Evolutionary conservation across 495 filamentous ascomycete species (phyloP), one percentile per base, ranked within the genome.

Genomic region (Lentithecium fluviatile): DNA sequence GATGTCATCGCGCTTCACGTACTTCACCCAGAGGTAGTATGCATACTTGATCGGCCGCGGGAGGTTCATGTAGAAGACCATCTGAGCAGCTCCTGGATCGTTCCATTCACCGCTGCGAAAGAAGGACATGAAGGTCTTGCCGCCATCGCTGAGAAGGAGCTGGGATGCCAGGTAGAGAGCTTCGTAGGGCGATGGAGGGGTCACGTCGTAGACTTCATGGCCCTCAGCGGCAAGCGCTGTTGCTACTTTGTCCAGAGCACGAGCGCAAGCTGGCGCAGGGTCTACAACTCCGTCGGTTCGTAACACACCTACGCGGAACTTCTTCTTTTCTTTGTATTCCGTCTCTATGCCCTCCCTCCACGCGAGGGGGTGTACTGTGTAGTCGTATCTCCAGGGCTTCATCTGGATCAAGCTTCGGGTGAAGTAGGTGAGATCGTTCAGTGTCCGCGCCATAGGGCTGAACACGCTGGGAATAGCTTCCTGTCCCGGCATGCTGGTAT

Each of bases 381-480:
- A 82, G 65, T 97, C 94, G 69, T 96, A 96, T 61, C 82, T 85
- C 94, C 94, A 98, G 0, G 92, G 92, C 75, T 89, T 74, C 90
- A 95, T 95, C 19, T 81, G 75, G 38, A 96, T 78, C 38, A 96
- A 75, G 21, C 84, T 82, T 40, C 82, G 81, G n/a, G 88, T 85
- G 71, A 98, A 96, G 73, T 95, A 96, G 15, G 79, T 80, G 34
- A 98, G 74, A 69, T 98, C 93, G 40, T 82, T 83, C 68, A 97
- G 73, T 1, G 94, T 96, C 56, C 91, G 82, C 11, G 94, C 82
- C 94, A 98, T 97, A 2, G 93, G 93, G 53, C 88, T 93, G 72
- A 92, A 97, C 21, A 95, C 89, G 68, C 86, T 89, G 2, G 88
- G 81, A 32, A 98, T 85, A 2, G 92, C 93, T 72, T 98, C 93